A percentile compares a stretch with the other conserved stretches of the same genome.
Conservation (phyloP, 306 rosid genomes). For the Cucurbita maxima region DNA sequence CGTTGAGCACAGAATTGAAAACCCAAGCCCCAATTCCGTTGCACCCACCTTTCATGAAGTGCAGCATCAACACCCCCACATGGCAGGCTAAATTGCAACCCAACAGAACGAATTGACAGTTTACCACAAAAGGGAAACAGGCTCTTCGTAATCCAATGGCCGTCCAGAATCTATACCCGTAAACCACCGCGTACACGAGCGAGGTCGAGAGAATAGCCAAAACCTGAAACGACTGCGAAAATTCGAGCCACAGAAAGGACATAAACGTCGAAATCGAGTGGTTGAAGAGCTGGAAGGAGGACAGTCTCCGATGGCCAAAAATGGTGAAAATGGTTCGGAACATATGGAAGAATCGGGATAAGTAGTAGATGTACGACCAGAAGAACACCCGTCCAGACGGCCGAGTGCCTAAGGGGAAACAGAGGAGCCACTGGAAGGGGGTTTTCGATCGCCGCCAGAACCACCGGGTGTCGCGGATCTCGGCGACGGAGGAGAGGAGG, state of each 20-base stretch:
- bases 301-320: constrained; percentile 33
- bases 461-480: constrained; percentile 91
- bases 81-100: constrained; percentile 60
- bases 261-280: constrained; percentile 44
- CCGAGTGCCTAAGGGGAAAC: constrained; percentile 78
- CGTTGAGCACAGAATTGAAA: constrained; percentile 53
- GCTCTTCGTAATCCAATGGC: constrained; percentile 44
- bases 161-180: constrained; percentile 64
- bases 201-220: constrained; percentile 61
- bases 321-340: constrained; percentile 36
- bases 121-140: constrained; percentile 42
- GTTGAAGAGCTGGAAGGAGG: constrained; percentile 53
- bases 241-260: constrained; percentile 72
- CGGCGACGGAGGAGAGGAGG: constrained; percentile 53
- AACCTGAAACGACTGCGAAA: constrained; percentile 75
- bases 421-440: constrained; percentile 83
- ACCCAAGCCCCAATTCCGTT: constrained; percentile 82
- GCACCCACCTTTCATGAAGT: constrained; percentile 58
- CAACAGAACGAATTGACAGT: constrained; percentile 43
- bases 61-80: constrained; percentile 52
- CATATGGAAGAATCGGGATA: constrained; percentile 76
- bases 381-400: constrained; percentile 93
- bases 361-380: constrained; percentile 73
- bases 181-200: constrained; percentile 35
- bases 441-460: constrained; percentile 77